Evolutionary conservation across 176 grass and related monocot species (phyloP), one percentile per base, ranked within the genome.

Genomic region (Triticum urartu): DNA sequence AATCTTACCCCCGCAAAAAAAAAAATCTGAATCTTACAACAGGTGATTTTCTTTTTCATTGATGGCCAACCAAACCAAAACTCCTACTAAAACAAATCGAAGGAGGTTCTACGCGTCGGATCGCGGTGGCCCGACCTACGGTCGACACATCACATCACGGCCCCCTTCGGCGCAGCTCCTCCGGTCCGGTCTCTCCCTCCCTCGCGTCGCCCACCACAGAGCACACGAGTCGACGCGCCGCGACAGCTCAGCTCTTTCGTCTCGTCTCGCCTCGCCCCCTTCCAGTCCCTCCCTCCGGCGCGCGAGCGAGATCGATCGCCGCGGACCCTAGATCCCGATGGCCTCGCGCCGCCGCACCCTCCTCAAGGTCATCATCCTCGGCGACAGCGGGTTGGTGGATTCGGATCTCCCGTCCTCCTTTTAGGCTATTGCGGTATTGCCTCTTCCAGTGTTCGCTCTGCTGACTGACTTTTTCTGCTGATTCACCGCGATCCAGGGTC

Each of bases 361-460:
- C 25, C 97, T 98, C 83, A 98, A 98, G 78, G 97, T 98, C 87
- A 95, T 98, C 94, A 98, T 98, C 88, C 97, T 98, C 84, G 97
- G 97, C 60, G 97, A 98, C 88, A 98, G 97, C 87, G 97, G 97
- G 97, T 98, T n/a, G n/a, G n/a, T n/a, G n/a, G n/a, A n/a, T 85
- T 81, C 90, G 87, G 82, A 98, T 94, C 88, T n/a, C n/a, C n/a
- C n/a, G n/a, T n/a, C n/a, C n/a, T n/a, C n/a, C n/a, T n/a, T n/a
- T n/a, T n/a, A n/a, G n/a, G n/a, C n/a, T n/a, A n/a, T n/a, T n/a
- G n/a, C n/a, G n/a, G n/a, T n/a, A n/a, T n/a, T n/a, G n/a, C n/a
- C n/a, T n/a, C n/a, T n/a, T n/a, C n/a, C n/a, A n/a, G n/a, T n/a
- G n/a, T n/a, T n/a, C n/a, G n/a, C n/a, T n/a, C n/a, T n/a, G n/a